Conservation (phyloP, 2,329 filamentous ascomycete genomes). For the Arthrobotrys sinensis region DNA sequence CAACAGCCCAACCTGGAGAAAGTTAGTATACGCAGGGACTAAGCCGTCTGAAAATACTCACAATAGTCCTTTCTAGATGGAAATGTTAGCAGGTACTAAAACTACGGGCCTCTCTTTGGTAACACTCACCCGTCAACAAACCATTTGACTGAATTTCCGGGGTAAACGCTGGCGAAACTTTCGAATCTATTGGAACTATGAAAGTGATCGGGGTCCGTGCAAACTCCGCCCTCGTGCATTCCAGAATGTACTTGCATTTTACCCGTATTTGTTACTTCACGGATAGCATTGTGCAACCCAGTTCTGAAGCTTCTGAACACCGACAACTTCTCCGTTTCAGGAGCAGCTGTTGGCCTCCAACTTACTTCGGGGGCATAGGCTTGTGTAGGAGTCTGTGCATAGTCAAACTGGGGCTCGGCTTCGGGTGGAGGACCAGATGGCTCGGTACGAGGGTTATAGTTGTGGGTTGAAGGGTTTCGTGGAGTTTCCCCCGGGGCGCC, state of each 20-base stretch:
- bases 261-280: slow-evolving; percentile 37
- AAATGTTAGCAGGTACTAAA: slow-evolving; percentile 6
- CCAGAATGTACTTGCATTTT: slow-evolving; percentile 65
- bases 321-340: slow-evolving; percentile 42
- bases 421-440: slow-evolving; percentile 56
- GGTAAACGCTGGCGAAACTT: slow-evolving; percentile 81
- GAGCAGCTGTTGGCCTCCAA: slow-evolving; percentile 54
- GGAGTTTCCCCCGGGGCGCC: slow-evolving; percentile 32
- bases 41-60: slow-evolving; percentile 18
- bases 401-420: slow-evolving; percentile 47
- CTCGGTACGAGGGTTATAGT: slow-evolving; percentile 43
- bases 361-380: slow-evolving; percentile 19
- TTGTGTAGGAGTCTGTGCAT: slow-evolving; percentile 12
- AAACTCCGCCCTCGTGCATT: slow-evolving; percentile 67
- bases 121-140: slow-evolving; percentile 84
- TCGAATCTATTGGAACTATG: slow-evolving; percentile 71
- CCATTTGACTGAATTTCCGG: slow-evolving; percentile 84
- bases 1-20: slow-evolving; percentile 79
- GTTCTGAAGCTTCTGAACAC: slow-evolving; percentile 49
- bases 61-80: slow-evolving; percentile 57
- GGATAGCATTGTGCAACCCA: slow-evolving; percentile 42
- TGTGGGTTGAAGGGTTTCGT: slow-evolving; percentile 52
- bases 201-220: slow-evolving; percentile 50
- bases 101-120: slow-evolving; percentile 69
- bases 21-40: slow-evolving; percentile 5